Percentiles rank a stretch among this genome's conserved stretches.
Evolutionary conservation across 2,329 filamentous ascomycete species (phyloP).

Genomic region (Grosmannia clavigera): DNA sequence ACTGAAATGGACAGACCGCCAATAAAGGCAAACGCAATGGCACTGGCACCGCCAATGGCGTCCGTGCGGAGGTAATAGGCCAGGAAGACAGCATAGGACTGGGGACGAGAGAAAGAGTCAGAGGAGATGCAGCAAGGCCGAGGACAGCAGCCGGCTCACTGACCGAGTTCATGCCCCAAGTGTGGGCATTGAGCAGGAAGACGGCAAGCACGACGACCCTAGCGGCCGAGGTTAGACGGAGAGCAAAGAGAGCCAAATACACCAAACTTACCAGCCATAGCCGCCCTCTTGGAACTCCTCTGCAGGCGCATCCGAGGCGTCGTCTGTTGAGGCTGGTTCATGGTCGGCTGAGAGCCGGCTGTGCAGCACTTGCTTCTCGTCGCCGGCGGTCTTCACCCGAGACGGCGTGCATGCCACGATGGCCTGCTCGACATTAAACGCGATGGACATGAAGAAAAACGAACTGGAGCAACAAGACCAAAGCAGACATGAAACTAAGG

Average conservation of each 20-base stretch:
- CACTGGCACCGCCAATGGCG: slow-evolving; percentile 48
- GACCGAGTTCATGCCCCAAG: slow-evolving; percentile 62
- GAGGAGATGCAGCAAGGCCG: background rate
- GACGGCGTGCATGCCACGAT: slow-evolving; percentile 2
- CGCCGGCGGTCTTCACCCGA: background rate
- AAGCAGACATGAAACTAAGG: background rate
- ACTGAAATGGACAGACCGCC: slow-evolving; percentile 55
- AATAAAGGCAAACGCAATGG: slow-evolving; percentile 65
- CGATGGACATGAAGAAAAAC: background rate
- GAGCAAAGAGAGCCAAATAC: background rate
- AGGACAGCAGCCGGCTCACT: slow-evolving; percentile 11
- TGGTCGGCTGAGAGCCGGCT: background rate
- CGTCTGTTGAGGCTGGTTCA: background rate
- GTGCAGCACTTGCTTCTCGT: slow-evolving; percentile 8
- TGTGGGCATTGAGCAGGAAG: slow-evolving; percentile 53
- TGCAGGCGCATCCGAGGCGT: background rate
- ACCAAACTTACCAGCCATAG: slow-evolving; percentile 40
- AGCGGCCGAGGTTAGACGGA: background rate
- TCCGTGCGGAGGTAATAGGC: slow-evolving; percentile 44
- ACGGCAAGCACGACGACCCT: slow-evolving; percentile 42
- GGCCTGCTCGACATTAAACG: background rate
- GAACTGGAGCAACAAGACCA: background rate
- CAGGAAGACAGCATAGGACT: slow-evolving; percentile 46
- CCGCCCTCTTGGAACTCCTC: slow-evolving; percentile 38
- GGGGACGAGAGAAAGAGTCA: background rate